Conservation (phyloP, 257 asterid species). For the Dorcoceras hygrometricum region DNA sequence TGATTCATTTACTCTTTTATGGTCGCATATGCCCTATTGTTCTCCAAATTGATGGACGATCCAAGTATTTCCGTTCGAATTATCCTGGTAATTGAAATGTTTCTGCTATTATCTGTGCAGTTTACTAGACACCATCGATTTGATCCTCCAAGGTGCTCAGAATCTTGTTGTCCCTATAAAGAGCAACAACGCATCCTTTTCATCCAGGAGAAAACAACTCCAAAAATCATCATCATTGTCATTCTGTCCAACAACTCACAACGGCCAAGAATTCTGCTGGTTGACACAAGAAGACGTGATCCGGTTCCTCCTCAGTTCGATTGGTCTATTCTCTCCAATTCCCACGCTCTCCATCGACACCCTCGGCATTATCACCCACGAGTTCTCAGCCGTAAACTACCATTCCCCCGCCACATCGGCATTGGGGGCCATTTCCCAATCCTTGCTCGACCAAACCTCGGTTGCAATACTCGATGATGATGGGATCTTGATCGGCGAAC, state of each 20-base stretch:
- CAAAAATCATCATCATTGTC: slow-evolving; percentile 34
- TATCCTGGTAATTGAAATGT: neutral
- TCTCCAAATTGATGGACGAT: neutral
- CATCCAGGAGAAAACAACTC: slow-evolving; percentile 44
- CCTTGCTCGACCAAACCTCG: slow-evolving; percentile 59
- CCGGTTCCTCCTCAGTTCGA: slow-evolving; percentile 63
- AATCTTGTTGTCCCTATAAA: slow-evolving; percentile 45
- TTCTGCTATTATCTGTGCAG: slow-evolving; percentile 33
- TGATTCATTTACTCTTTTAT: slow-evolving; percentile 7
- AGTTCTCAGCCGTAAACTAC: slow-evolving; percentile 37
- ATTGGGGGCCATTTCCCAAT: slow-evolving; percentile 33
- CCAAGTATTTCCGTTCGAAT: neutral
- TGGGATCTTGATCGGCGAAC: slow-evolving; percentile 59
- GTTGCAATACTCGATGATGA: slow-evolving; percentile 69
- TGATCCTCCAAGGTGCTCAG: slow-evolving; percentile 69
- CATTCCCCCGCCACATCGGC: slow-evolving; percentile 51
- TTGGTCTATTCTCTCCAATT: slow-evolving; percentile 64
- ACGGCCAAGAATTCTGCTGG: slow-evolving; percentile 81
- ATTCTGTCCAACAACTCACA: slow-evolving; percentile 38
- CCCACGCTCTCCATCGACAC: slow-evolving; percentile 55
- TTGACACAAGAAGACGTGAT: slow-evolving; percentile 75
- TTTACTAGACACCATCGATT: slow-evolving; percentile 70
- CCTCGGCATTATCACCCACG: slow-evolving; percentile 52
- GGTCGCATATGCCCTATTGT: neutral
- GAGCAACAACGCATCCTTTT: slow-evolving; percentile 20